Evolutionary conservation across 371 early-diverging fungal species (phyloP), one percentile per base, ranked within the genome.

Genomic region (Haplosporangium sp.): DNA sequence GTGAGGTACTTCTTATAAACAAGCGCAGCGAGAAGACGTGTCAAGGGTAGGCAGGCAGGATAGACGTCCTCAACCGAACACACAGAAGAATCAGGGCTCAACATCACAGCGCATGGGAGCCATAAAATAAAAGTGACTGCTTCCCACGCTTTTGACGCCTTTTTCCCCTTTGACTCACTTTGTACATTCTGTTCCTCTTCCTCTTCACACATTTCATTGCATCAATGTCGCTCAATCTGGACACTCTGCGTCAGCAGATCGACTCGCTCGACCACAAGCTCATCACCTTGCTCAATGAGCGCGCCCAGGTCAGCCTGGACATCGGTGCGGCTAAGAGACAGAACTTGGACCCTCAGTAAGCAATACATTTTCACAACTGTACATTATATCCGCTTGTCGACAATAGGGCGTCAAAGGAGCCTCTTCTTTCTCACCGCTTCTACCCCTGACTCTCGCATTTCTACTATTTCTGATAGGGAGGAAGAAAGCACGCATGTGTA

Each of bases 301-400:
- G 95, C n/a, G 95, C 96, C 10, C 87, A 87, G 43, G 85, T 95
- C n/a, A 92, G 94, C 29, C 86, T 95, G 51, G 91, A 92, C 73
- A 93, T 96, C 68, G 95, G 95, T 5, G 86, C 89, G 13, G 92
- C 92, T 38, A 95, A 96, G 80, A 83, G 83, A 20, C 69, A 80
- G 52, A 62, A 64, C 41, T 67, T 59, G 14, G 73, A 59, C 56
- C 67, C 68, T 20, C 54, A 69, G 65, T 59, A 46, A n/a, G 73
- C 54, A 16, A 51, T 73, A 29, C 62, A 69, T 2, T 29, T 2
- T 29, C 29, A 29, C 29, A 29, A 2, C 4, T 29, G 29, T 29
- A 29, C 29, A 29, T 29, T 29, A 29, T 29, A 29, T 52, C 36
- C 36, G 12, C 42, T 20, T 16, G 13, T 47, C 9, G 11, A 21